Evolutionary conservation across 2,329 filamentous ascomycete genomes (phyloP).

Genomic region (Diaporthe citrichinensis): DNA sequence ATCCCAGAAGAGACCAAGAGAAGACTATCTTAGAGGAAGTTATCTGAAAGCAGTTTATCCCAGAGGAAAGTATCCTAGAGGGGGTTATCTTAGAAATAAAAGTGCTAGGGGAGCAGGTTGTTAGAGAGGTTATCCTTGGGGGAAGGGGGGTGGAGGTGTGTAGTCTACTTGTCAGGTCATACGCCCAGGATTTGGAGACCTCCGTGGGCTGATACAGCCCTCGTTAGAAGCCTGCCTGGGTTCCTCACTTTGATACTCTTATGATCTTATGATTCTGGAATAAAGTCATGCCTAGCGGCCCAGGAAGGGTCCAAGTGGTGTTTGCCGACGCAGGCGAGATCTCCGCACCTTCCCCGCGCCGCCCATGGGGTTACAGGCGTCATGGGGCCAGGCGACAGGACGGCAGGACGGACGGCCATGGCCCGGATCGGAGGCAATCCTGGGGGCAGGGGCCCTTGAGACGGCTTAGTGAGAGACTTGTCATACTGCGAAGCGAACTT

Average conservation of each 20-base stretch:
- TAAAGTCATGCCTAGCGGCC: constrained; percentile 37
- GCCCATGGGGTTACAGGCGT: not conserved
- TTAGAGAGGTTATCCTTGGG: too few species aligned
- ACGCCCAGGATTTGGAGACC: not conserved
- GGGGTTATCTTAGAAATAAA: not conserved
- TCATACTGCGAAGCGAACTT: constrained; percentile 19
- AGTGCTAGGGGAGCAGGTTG: too few species aligned
- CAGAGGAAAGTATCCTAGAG: not conserved
- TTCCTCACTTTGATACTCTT: not conserved
- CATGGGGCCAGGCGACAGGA: constrained; percentile 15
- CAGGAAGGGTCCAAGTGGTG: not conserved
- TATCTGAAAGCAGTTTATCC: not conserved
- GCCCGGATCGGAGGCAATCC: not conserved
- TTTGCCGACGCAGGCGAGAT: constrained; percentile 16
- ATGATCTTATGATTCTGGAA: constrained; percentile 9
- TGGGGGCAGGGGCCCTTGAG: not conserved
- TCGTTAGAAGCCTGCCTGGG: not conserved
- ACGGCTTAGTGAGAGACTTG: constrained; percentile 18
- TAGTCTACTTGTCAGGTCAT: too few species aligned
- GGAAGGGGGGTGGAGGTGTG: too few species aligned
- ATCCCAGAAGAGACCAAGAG: too few species aligned
- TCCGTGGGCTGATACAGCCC: not conserved
- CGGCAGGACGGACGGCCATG: not conserved
- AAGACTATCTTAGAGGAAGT: too few species aligned
- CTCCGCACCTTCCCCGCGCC: constrained; percentile 37